Conservation (phyloP, 106 monocot species). For the Allium cepa region DNA sequence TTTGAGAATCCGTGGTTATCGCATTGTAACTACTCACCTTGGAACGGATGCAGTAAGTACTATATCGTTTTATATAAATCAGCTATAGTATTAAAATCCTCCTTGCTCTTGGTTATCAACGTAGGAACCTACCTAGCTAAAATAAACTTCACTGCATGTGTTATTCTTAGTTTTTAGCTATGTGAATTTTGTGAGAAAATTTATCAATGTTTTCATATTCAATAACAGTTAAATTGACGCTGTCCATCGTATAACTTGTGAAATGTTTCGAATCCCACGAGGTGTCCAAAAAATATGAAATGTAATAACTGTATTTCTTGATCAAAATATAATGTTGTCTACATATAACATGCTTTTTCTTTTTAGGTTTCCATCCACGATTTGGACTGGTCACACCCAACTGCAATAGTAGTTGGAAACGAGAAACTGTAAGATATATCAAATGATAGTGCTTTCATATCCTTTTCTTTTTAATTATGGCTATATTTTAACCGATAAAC, state of each 20-base stretch:
- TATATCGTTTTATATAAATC: neutral
- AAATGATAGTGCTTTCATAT: too few relatives aligned
- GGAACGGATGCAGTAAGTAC: conserved; percentile 56
- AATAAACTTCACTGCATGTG: neutral
- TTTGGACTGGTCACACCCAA: conserved; percentile 92
- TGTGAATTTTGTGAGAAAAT: neutral
- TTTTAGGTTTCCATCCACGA: conserved; percentile 76
- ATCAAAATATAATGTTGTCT: too few relatives aligned
- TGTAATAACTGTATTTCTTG: too few relatives aligned
- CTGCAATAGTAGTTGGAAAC: conserved; percentile 95
- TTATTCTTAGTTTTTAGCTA: neutral
- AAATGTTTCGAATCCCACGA: too few relatives aligned
- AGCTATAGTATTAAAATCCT: too few relatives aligned
- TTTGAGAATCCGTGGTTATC: conserved; percentile 76
- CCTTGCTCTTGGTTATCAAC: neutral
- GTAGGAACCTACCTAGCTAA: neutral
- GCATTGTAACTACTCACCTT: conserved; percentile 74
- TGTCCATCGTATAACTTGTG: too few relatives aligned
- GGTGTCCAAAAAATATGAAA: too few relatives aligned
- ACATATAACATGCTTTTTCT: neutral
- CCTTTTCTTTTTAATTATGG: too few relatives aligned
- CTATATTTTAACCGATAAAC: too few relatives aligned
- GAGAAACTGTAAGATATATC: conserved; percentile 56
- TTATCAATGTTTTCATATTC: too few relatives aligned
- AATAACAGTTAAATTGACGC: too few relatives aligned